Evolutionary conservation across 179 eudicot genomes (phyloP).

Genomic region (Nepenthes alata): DNA sequence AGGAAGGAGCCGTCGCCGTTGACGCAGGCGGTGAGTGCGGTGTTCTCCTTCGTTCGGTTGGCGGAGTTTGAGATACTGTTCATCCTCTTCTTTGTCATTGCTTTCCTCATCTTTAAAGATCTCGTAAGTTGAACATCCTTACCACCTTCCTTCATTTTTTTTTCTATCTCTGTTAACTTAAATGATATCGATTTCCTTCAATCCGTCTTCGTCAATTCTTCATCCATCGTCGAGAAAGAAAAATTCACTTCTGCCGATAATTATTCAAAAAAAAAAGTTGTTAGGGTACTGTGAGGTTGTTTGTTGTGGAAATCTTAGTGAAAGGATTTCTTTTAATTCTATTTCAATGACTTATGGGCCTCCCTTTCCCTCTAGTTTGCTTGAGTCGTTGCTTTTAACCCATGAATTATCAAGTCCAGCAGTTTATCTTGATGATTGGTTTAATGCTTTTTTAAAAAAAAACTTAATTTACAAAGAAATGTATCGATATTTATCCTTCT

Average conservation of each 20-base stretch:
- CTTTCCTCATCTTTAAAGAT: slow-evolving; percentile 79
- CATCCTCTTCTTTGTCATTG: slow-evolving; percentile 66
- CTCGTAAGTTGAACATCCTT: slow-evolving; percentile 31
- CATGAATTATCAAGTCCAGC: too few relatives aligned
- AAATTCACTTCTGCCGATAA: not conserved
- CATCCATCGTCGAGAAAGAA: not conserved
- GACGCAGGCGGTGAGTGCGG: slow-evolving; percentile 44
- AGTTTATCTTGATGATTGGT: too few relatives aligned
- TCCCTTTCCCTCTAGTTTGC: too few relatives aligned
- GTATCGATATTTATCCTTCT: too few relatives aligned
- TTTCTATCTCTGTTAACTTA: not conserved
- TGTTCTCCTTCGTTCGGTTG: slow-evolving; percentile 47
- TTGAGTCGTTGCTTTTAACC: too few relatives aligned
- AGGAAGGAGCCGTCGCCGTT: slow-evolving; percentile 26
- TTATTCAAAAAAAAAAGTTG: not conserved
- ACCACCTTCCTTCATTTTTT: not conserved
- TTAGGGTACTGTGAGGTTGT: too few relatives aligned
- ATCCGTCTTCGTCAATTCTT: not conserved
- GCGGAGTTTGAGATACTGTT: slow-evolving; percentile 96
- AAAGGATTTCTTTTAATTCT: too few relatives aligned
- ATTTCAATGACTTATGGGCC: too few relatives aligned
- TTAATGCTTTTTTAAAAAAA: too few relatives aligned
- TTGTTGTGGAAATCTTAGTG: too few relatives aligned
- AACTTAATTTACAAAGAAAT: too few relatives aligned
- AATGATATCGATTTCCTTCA: too few relatives aligned